These are phyloP conservation scores for Leishmania braziliensis DNA, from an alignment of 208 protist species.

Conservation along the genomic window DNA sequence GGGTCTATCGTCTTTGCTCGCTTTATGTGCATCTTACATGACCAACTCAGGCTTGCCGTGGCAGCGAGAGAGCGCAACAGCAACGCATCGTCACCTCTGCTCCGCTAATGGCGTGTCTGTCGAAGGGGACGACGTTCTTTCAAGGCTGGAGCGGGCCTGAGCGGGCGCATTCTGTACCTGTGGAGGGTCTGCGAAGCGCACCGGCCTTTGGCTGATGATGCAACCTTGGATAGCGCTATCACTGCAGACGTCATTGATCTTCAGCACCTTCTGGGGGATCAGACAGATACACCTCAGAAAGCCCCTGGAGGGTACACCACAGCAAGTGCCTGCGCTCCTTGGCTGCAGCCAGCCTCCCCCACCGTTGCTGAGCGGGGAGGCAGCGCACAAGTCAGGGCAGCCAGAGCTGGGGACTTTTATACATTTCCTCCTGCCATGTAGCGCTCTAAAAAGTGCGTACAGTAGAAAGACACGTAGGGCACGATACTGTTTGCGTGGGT, in stretches of 20 bases:
- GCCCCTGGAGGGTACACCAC: neutral
- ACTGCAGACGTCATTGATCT: neutral
- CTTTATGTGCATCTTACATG: slow-evolving; percentile 68
- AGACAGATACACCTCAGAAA: neutral
- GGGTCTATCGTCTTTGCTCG: slow-evolving; percentile 48
- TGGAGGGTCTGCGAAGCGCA: neutral
- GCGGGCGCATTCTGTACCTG: slow-evolving; percentile 42
- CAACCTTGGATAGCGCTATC: neutral
- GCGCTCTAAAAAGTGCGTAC: no score
- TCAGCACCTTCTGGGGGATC: neutral
- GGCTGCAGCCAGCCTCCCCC: neutral
- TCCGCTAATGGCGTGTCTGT: slow-evolving; percentile 39
- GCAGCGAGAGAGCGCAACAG: slow-evolving; percentile 25
- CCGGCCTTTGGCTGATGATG: neutral
- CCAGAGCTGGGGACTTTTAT: neutral
- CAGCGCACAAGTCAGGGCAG: neutral
- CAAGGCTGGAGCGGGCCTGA: slow-evolving; percentile 50
- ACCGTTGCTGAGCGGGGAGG: neutral
- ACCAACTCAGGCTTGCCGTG: slow-evolving; percentile 32
- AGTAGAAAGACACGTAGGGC: no score
- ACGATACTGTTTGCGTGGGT: no score
- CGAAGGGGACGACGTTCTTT: slow-evolving; percentile 11
- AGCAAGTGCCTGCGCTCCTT: neutral
- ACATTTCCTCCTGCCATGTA: neutral
- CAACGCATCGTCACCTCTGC: slow-evolving; percentile 41